Evolutionary conservation across 495 filamentous ascomycete species (phyloP).

Genomic region (Friedmanniomyces endolithicus): DNA sequence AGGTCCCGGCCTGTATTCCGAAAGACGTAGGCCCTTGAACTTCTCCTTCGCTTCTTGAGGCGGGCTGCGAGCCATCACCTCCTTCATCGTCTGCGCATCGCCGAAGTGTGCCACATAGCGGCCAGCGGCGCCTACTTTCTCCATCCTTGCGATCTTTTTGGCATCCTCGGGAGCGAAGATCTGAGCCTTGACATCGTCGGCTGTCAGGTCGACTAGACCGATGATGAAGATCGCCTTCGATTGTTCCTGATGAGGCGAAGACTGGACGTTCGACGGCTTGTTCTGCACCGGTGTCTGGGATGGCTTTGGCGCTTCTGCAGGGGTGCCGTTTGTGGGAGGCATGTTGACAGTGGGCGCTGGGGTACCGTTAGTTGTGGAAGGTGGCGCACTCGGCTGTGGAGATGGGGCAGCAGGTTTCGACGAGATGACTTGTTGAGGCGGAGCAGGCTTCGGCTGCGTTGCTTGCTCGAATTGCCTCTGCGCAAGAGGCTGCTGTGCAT

Average conservation of each 20-base stretch:
- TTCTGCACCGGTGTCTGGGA: constrained; percentile 18
- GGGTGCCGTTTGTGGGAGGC: constrained; percentile 31
- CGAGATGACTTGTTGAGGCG: constrained; percentile 17
- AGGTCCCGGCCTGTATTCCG: constrained; percentile 38
- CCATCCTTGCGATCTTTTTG: constrained; percentile 62
- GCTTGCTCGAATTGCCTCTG: constrained; percentile 28
- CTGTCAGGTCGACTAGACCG: constrained; percentile 50
- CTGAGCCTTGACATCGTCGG: constrained; percentile 57
- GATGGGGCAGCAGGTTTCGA: constrained; percentile 32
- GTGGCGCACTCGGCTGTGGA: constrained; percentile 36
- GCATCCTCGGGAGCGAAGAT: constrained; percentile 73
- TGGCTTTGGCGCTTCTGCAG: constrained; percentile 21
- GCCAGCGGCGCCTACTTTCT: constrained; percentile 45
- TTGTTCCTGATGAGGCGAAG: constrained; percentile 28
- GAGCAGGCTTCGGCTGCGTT: constrained; percentile 16
- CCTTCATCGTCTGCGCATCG: constrained; percentile 61
- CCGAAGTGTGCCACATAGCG: constrained; percentile 72
- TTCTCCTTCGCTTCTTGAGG: constrained; percentile 52
- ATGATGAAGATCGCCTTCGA: constrained; percentile 72
- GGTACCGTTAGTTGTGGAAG: constrained; percentile 25
- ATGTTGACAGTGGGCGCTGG: constrained; percentile 28
- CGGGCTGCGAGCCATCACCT: constrained; percentile 57
- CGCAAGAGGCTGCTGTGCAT: constrained; percentile 29
- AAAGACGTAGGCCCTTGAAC: constrained; percentile 62
- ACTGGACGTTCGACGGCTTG: constrained; percentile 4